Evolutionary conservation across 1,139 yeast species (phyloP).

Genomic region (Arxiozyma heterogenica): DNA sequence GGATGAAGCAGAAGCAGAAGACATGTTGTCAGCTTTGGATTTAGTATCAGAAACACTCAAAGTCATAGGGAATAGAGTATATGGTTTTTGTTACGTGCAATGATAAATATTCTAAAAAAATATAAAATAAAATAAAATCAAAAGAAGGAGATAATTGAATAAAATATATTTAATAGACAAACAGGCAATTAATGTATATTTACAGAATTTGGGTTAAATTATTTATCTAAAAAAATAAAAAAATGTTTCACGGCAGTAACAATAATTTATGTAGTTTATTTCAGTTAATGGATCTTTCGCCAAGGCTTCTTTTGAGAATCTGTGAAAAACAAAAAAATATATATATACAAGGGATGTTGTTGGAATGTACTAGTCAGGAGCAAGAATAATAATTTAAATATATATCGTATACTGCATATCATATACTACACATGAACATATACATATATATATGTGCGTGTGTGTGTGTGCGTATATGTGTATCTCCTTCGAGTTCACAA

Average conservation of each 20-base stretch:
- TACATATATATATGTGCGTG: no score
- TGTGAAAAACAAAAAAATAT: no score
- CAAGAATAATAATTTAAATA: no score
- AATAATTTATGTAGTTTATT: not conserved
- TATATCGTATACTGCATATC: no score
- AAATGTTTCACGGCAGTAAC: not conserved
- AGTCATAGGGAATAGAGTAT: not conserved
- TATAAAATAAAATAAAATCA: no score
- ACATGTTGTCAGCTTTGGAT: not conserved
- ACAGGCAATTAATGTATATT: no score
- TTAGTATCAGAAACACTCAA: slow-evolving; percentile 3
- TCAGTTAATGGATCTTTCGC: not conserved
- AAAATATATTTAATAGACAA: not conserved
- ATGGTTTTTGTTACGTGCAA: not conserved
- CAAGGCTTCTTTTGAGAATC: not conserved
- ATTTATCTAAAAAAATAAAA: not conserved
- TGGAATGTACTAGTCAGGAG: no score
- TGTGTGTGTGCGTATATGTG: no score
- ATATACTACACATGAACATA: no score
- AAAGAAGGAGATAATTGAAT: not conserved
- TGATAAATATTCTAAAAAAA: no score
- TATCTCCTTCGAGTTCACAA: not conserved
- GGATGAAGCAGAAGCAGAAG: not conserved
- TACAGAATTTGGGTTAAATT: not conserved
- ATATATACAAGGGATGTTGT: no score